Base-by-base conservation (phyloP, 768 basidiomycete species). In the Suillus placidus region DNA sequence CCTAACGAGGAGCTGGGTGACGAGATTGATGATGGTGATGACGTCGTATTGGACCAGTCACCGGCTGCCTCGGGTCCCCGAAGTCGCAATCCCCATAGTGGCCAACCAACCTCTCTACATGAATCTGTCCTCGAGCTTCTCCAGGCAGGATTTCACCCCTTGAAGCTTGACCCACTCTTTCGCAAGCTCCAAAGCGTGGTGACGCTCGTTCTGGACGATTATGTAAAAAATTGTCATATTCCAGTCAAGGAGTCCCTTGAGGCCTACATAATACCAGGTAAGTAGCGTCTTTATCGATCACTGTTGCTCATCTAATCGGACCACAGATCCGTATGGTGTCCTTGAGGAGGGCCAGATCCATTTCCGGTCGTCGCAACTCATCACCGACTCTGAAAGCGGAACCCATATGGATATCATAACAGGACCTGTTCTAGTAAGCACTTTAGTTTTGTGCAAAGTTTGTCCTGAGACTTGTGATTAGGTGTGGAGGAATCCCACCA, bases 251-350 rank as follows among this genome's bases (percentile, higher is more conserved):
- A 80, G 9, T 84, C 83, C 0, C 80, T 85, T 3, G 83, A 83
- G 61, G 91, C 88, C 0, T 90, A 87, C 62, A 83, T 92, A 32
- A 76, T 91, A 1, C 89, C 92, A 51, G 92, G 92, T 90, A 70
- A 42, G 76, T 67, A 20, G 40, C 45, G 32, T 40, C 7, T 42
- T 49, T 18, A 4, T 3, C 6, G 5, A 35, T 1, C 6, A 34
- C 54, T 47, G n/a, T 38, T 69, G 1, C 67, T 10, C 34, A 20
- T 55, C n/a, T 26, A 26, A 37, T 64, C 13, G 10, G 30, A 38
- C 52, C 66, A 8, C 60, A 92, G 92, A 93, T 78, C 91, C 91
- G 0, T 77, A 83, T 52, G 86, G 83, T 37, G 78, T 91, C 3
- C 73, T 94, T 26, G 73, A 88, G 47, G 84, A 87, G 66, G 83